Conservation (phyloP, 2,329 filamentous ascomycete species). For the Hirsutella rhossiliensis region DNA sequence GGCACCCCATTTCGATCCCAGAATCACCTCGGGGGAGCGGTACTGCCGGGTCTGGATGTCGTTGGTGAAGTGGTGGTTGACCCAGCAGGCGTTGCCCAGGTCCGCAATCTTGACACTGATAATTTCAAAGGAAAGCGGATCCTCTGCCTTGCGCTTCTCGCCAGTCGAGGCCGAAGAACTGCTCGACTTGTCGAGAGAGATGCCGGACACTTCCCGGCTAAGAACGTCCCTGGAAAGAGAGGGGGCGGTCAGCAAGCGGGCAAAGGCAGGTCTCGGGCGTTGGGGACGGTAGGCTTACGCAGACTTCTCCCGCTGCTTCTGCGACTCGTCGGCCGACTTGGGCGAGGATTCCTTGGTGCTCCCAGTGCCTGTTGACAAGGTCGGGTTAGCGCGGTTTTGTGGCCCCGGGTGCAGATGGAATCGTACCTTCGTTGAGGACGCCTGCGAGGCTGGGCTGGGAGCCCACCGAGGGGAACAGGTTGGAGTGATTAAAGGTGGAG, state of each 20-base stretch:
- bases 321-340: conserved; percentile 48
- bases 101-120: conserved; percentile 99
- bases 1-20: conserved; percentile 97
- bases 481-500: conserved; percentile 72
- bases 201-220: conserved; percentile 86
- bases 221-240: conserved; percentile 57
- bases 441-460: conserved; percentile 71
- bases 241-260: not conserved
- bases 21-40: conserved; percentile 89
- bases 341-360: conserved; percentile 31
- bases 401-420: not conserved
- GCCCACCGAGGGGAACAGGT: conserved; percentile 52
- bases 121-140: conserved; percentile 49
- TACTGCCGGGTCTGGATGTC: conserved; percentile 98
- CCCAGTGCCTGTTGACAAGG: conserved; percentile 15
- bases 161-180: conserved; percentile 37
- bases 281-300: conserved; percentile 50
- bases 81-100: conserved; percentile 96
- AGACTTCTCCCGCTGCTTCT: conserved; percentile 83
- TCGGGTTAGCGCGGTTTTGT: not conserved
- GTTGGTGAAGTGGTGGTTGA: conserved; percentile 97
- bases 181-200: conserved; percentile 70
- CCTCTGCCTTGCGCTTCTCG: conserved; percentile 52
- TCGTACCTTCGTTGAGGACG: conserved; percentile 67
- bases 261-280: not conserved